These are phyloP conservation scores for Picochlorum sp. DNA, from an alignment of 139 green algal genomes.

Conservation along the genomic window DNA sequence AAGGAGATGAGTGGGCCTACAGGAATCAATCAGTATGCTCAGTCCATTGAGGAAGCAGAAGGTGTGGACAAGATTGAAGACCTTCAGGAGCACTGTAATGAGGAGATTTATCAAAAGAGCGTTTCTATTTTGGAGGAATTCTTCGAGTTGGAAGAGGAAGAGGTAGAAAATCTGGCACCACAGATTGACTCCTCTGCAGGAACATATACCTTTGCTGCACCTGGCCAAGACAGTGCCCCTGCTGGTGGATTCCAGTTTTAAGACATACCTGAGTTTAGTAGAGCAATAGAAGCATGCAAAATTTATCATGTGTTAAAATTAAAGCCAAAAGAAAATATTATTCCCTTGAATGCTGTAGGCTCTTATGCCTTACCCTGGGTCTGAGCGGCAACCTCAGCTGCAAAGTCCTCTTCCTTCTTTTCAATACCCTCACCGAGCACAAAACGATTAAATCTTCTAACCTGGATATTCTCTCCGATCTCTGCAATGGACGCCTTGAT, in stretches of 20 bases:
- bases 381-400: constrained; percentile 86
- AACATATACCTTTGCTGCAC: constrained; percentile 43
- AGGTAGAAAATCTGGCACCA: constrained; percentile 92
- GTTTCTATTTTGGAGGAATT: constrained; percentile 88
- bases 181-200: constrained; percentile 29
- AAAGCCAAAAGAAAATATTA: too few species aligned
- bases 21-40: constrained; percentile 72
- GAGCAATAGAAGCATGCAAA: background rate
- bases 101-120: constrained; percentile 98
- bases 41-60: constrained; percentile 90
- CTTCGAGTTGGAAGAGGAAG: constrained; percentile 93
- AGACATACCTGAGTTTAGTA: background rate
- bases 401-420: constrained; percentile 89
- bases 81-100: constrained; percentile 82
- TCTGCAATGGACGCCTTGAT: constrained; percentile 83
- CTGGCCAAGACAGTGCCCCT: background rate
- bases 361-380: constrained; percentile 41
- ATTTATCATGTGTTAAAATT: background rate
- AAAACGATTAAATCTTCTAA: constrained; percentile 81
- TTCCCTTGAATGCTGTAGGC: background rate
- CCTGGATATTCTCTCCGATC: constrained; percentile 88
- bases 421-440: constrained; percentile 93
- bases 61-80: constrained; percentile 98
- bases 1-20: constrained; percentile 47
- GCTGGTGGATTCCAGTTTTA: constrained; percentile 1